Evolutionary conservation across 208 protist genomes (phyloP).

Genomic region (Leishmania amazonensis): DNA sequence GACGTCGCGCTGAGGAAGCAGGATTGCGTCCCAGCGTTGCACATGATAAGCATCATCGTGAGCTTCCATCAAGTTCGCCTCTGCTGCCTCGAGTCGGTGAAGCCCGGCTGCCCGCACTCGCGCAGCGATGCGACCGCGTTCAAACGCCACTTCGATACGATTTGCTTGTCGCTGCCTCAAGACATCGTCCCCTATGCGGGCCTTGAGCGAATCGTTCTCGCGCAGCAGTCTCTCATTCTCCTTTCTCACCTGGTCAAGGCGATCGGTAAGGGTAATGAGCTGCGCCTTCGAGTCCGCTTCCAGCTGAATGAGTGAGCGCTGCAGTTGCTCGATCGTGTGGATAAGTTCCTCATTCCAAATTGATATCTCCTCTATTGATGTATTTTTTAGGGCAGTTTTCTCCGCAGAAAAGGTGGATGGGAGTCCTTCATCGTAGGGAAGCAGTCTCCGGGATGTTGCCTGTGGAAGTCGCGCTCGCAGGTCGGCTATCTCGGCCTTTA

Average conservation of each 20-base stretch:
- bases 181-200: constrained; percentile 74
- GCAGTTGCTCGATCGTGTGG: constrained; percentile 57
- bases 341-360: constrained; percentile 75
- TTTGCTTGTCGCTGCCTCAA: constrained; percentile 73
- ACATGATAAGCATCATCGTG: constrained; percentile 86
- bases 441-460: constrained; percentile 1
- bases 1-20: constrained; percentile 71
- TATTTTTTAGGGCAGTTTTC: constrained; percentile 17
- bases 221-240: constrained; percentile 35
- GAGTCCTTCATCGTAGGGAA: background rate
- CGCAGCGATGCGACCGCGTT: constrained; percentile 50
- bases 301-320: constrained; percentile 51
- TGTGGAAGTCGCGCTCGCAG: constrained; percentile 30
- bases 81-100: constrained; percentile 67
- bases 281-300: constrained; percentile 62
- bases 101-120: constrained; percentile 62
- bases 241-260: constrained; percentile 36
- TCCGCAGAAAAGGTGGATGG: constrained; percentile 2
- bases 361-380: constrained; percentile 39
- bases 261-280: constrained; percentile 45
- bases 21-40: constrained; percentile 70
- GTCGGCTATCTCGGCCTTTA: constrained; percentile 38
- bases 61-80: constrained; percentile 76
- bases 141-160: constrained; percentile 72
- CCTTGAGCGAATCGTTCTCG: constrained; percentile 78